Evolutionary conservation across 202 grass and related monocot species (phyloP).

Genomic region (Saccharum hybrid): DNA sequence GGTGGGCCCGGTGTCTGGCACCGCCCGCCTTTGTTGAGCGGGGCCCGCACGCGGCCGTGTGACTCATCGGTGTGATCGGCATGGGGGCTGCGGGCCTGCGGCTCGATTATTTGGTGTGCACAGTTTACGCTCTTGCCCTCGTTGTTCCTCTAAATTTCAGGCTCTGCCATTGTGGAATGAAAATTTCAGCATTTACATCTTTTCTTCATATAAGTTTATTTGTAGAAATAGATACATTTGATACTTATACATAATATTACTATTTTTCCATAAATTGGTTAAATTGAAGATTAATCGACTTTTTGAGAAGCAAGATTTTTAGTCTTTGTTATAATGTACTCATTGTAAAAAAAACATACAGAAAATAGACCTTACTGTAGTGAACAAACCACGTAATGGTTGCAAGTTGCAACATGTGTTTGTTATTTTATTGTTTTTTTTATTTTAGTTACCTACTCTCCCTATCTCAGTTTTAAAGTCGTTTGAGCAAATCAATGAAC

Average conservation of each 20-base stretch:
- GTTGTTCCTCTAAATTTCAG: neutral
- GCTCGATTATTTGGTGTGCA: conserved; percentile 27
- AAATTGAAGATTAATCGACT: no score
- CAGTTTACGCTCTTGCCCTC: fast-evolving
- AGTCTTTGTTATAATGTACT: no score
- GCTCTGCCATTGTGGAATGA: neutral
- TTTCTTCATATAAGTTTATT: no score
- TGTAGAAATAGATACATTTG: no score
- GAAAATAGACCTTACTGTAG: neutral
- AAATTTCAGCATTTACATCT: no score
- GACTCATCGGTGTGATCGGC: conserved; percentile 20
- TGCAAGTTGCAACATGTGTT: neutral
- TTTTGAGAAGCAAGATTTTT: no score
- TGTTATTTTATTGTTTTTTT: no score
- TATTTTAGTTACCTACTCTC: no score
- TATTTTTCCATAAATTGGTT: no score
- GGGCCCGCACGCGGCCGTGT: conserved; percentile 25
- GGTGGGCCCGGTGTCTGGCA: neutral
- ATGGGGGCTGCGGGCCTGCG: conserved; percentile 1
- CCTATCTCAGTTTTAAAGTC: no score
- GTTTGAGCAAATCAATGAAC: no score
- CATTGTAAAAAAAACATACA: neutral
- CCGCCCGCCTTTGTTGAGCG: conserved; percentile 36
- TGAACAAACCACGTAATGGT: neutral
- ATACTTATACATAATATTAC: no score